These are phyloP conservation scores for Hemileia vastatrix DNA, from an alignment of 1,284 basidiomycete genomes.

Conservation along the genomic window DNA sequence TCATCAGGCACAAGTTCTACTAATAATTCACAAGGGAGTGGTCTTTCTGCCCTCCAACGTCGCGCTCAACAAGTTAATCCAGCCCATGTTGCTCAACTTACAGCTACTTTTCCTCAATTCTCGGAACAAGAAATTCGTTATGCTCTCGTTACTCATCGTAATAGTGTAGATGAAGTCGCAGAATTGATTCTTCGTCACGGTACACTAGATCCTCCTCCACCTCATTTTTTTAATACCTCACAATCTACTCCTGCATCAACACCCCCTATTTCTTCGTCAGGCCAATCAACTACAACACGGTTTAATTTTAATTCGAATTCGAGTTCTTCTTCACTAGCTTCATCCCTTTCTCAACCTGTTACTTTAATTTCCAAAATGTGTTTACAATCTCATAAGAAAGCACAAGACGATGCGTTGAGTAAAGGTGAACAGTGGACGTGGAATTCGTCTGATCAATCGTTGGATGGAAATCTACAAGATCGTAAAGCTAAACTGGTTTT, in stretches of 20 bases:
- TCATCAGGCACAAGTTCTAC: too few species aligned
- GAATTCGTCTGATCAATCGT: background rate
- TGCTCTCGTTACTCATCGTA: slow-evolving; percentile 3
- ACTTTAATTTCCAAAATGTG: slow-evolving; percentile 9
- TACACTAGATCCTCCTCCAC: slow-evolving; percentile 7
- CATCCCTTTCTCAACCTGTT: background rate
- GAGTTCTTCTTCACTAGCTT: background rate
- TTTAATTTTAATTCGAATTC: background rate
- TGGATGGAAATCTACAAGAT: background rate
- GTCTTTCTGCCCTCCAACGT: slow-evolving; percentile 10
- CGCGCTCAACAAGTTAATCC: background rate
- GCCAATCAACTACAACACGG: background rate
- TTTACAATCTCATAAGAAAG: slow-evolving; percentile 6
- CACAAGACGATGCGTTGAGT: slow-evolving; percentile 3
- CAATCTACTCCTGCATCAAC: too few species aligned
- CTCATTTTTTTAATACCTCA: slow-evolving; percentile 17
- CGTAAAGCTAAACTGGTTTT: slow-evolving; percentile 14
- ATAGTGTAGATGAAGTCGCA: slow-evolving; percentile 10
- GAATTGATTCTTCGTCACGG: slow-evolving; percentile 9
- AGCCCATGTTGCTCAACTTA: slow-evolving; percentile 5
- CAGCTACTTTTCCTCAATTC: slow-evolving; percentile 11
- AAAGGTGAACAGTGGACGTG: slow-evolving; percentile 6
- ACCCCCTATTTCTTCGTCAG: background rate
- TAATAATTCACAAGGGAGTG: background rate
- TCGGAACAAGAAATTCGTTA: slow-evolving; percentile 17